A percentile compares a stretch with the other conserved stretches of the same genome.
phyloP scores from a whole-genome alignment of 2,329 filamentous ascomycete species.

The Geosmithia putterillii region DNA sequence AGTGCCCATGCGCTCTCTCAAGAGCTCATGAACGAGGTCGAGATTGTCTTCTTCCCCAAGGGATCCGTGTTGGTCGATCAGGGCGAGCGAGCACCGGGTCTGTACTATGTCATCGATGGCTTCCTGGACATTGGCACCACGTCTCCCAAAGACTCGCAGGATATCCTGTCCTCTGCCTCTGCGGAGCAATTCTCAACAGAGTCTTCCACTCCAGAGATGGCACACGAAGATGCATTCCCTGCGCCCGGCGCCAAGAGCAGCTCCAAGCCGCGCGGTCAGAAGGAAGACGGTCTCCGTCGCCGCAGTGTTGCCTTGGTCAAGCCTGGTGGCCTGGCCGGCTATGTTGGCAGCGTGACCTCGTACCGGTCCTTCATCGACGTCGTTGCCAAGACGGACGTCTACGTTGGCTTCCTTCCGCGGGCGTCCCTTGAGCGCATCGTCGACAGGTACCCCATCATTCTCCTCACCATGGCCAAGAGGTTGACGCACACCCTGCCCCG shows the following conservation, averaged over 20 bases:
- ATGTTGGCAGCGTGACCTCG: conserved; percentile 86
- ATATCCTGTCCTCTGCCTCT: conserved; percentile 16
- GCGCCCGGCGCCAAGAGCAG: conserved; percentile 7
- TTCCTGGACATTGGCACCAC: conserved; percentile 92
- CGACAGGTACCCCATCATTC: conserved; percentile 80
- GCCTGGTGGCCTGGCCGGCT: conserved; percentile 86
- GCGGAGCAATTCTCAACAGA: conserved; percentile 5
- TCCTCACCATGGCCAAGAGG: conserved; percentile 92
- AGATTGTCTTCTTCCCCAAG: conserved; percentile 95
- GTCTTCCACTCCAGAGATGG: conserved; percentile 8
- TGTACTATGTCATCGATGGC: conserved; percentile 96
- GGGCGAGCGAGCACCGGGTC: conserved; percentile 86
- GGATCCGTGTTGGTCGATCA: conserved; percentile 91
- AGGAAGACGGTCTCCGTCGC: conserved; percentile 24
- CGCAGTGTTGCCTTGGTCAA: conserved; percentile 84
- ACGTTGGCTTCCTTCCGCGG: conserved; percentile 86
- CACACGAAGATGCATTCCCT: conserved; percentile 12
- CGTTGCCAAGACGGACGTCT: conserved; percentile 94
- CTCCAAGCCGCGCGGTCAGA: conserved; percentile 24
- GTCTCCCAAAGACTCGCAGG: conserved; percentile 10
- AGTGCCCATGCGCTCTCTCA: conserved; percentile 56
- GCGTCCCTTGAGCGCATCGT: conserved; percentile 81
- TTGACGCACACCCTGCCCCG: conserved; percentile 81
- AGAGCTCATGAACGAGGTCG: conserved; percentile 82
- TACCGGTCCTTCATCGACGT: conserved; percentile 96